These are phyloP conservation scores for Trichoderma afroharzianum DNA, from an alignment of 2,329 filamentous ascomycete genomes.

Conservation along the genomic window DNA sequence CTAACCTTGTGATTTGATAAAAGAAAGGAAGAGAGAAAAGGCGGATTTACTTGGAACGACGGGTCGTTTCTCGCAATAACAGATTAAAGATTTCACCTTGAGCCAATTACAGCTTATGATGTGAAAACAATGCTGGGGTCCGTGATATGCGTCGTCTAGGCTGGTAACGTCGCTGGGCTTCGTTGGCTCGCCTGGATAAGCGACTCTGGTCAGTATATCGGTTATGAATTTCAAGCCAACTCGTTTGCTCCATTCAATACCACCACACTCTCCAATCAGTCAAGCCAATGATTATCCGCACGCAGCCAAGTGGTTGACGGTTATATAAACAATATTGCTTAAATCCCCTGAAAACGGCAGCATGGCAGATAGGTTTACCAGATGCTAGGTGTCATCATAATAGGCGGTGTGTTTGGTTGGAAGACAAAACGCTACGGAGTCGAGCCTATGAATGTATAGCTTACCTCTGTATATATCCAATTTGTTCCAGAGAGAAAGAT, in stretches of 20 bases:
- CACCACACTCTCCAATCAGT: slow-evolving; percentile 7
- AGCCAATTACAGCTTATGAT: background rate
- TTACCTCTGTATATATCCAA: background rate
- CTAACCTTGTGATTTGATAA: background rate
- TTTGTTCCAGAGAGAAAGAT: too few relatives aligned
- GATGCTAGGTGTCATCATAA: slow-evolving; percentile 39
- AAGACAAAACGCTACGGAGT: background rate
- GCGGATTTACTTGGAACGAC: background rate
- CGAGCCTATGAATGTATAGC: background rate
- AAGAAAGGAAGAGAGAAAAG: background rate
- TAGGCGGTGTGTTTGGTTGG: background rate
- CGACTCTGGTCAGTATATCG: background rate
- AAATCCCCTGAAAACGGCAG: slow-evolving; percentile 26
- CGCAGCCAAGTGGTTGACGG: slow-evolving; percentile 28
- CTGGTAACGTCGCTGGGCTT: background rate
- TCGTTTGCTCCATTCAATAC: background rate
- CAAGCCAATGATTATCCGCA: slow-evolving; percentile 26
- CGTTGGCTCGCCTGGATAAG: background rate
- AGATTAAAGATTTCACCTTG: background rate
- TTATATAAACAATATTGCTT: background rate
- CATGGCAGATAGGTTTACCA: slow-evolving; percentile 40
- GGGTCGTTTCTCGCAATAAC: background rate
- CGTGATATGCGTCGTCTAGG: background rate
- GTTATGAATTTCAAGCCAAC: background rate
- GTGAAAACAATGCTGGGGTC: background rate